These are phyloP conservation scores for Capsicum baccatum DNA, from an alignment of 257 asterid species.

Conservation along the genomic window DNA sequence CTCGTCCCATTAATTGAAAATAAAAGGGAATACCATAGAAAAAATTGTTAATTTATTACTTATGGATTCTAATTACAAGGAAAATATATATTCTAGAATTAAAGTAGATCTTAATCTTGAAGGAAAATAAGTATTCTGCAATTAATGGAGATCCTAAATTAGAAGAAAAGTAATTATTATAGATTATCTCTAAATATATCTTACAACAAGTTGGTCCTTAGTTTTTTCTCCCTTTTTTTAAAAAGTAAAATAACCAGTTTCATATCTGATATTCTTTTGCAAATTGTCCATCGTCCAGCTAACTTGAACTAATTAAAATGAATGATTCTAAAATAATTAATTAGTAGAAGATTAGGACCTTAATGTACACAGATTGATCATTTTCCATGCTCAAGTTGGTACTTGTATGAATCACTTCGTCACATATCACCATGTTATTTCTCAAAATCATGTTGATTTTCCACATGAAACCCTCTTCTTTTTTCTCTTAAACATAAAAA, in stretches of 20 bases:
- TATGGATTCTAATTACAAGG: neutral
- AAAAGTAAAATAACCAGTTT: neutral
- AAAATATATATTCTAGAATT: neutral
- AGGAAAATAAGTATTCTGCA: neutral
- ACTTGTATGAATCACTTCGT: neutral
- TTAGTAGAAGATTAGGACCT: neutral
- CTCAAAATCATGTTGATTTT: neutral
- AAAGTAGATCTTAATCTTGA: neutral
- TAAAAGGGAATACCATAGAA: neutral
- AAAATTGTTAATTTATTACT: neutral
- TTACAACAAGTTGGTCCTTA: slow-evolving; percentile 16
- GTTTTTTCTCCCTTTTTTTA: neutral
- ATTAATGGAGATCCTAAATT: neutral
- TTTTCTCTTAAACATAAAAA: no score
- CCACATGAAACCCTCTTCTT: neutral
- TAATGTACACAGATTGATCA: neutral
- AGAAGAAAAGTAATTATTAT: neutral
- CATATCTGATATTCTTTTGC: neutral
- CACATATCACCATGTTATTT: neutral
- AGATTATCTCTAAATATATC: neutral
- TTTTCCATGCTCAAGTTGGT: neutral
- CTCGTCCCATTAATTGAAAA: neutral
- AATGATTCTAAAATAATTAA: no score
- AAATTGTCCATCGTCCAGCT: neutral
- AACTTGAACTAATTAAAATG: neutral